phyloP scores from a whole-genome alignment of 106 monocot species.

The Hemerocallis citrina region DNA sequence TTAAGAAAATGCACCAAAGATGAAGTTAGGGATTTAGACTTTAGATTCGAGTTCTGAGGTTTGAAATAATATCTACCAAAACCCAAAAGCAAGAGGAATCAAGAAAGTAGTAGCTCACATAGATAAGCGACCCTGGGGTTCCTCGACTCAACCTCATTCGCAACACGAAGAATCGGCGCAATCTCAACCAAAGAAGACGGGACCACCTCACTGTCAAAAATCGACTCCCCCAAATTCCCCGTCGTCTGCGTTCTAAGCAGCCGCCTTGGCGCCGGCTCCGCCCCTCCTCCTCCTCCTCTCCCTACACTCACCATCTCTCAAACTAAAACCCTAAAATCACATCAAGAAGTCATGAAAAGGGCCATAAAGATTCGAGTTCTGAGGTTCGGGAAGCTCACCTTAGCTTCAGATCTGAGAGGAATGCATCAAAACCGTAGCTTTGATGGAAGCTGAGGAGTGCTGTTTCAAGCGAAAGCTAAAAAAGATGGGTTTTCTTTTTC shows the following conservation, averaged over 20 bases:
- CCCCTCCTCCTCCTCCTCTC: slow-evolving; percentile 12
- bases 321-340: background rate
- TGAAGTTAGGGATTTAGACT: too few relatives aligned
- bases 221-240: slow-evolving; percentile 74
- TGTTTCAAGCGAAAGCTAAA: too few relatives aligned
- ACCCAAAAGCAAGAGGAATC: background rate
- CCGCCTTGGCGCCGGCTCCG: slow-evolving; percentile 36
- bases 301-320: slow-evolving; percentile 31
- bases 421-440: too few relatives aligned
- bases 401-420: too few relatives aligned
- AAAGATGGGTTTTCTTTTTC: too few relatives aligned
- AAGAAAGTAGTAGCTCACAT: slow-evolving; percentile 36
- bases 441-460: too few relatives aligned
- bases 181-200: slow-evolving; percentile 87
- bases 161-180: slow-evolving; percentile 90
- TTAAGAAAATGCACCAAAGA: too few relatives aligned
- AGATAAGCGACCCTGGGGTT: slow-evolving; percentile 94
- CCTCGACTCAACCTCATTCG: slow-evolving; percentile 79
- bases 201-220: slow-evolving; percentile 92
- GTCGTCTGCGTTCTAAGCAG: slow-evolving; percentile 77
- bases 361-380: too few relatives aligned
- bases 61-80: background rate
- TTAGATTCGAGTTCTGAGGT: too few relatives aligned
- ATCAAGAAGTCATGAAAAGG: background rate
- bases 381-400: too few relatives aligned